Evolutionary conservation across 2,329 filamentous ascomycete genomes (phyloP).

Genomic region (Bertia moriformis): DNA sequence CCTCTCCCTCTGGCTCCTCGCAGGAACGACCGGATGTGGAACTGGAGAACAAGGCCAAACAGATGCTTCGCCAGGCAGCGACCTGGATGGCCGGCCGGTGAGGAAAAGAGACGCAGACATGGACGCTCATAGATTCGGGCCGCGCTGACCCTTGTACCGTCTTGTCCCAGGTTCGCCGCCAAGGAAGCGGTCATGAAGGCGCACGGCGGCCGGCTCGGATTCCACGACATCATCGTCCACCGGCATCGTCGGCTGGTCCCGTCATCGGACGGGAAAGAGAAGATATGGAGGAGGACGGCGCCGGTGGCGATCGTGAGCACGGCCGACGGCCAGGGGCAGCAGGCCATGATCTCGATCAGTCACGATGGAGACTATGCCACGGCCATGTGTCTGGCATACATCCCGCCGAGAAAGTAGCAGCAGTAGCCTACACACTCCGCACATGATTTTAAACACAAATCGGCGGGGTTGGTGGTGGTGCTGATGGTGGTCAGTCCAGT

Average conservation of each 20-base stretch:
- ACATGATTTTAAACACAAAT: too few relatives aligned
- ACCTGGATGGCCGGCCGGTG: constrained; percentile 29
- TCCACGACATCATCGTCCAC: constrained; percentile 41
- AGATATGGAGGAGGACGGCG: constrained; percentile 16
- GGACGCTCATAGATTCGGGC: constrained; percentile 2
- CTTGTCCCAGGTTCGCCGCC: constrained; percentile 42
- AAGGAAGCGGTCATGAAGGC: constrained; percentile 68
- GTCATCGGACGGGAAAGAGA: constrained; percentile 3
- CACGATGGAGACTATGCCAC: constrained; percentile 76
- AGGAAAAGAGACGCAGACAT: constrained; percentile 1
- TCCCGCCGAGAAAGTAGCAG: constrained; percentile 4
- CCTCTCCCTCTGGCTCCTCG: too few relatives aligned
- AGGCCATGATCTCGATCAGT: constrained; percentile 65
- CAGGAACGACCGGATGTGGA: constrained; percentile 2
- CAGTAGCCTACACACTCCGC: too few relatives aligned
- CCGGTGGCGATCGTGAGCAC: constrained; percentile 26
- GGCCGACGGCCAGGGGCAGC: constrained; percentile 21
- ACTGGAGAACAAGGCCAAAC: constrained; percentile 3
- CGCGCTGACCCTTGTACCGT: not conserved
- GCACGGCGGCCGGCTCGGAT: constrained; percentile 43
- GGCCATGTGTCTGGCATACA: constrained; percentile 46
- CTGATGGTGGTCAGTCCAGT: too few relatives aligned
- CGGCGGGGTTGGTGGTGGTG: too few relatives aligned
- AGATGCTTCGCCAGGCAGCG: constrained; percentile 19
- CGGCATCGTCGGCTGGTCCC: not conserved